Evolutionary conservation across 495 filamentous ascomycete species (phyloP).

Genomic region (Talaromyces borbonicus): DNA sequence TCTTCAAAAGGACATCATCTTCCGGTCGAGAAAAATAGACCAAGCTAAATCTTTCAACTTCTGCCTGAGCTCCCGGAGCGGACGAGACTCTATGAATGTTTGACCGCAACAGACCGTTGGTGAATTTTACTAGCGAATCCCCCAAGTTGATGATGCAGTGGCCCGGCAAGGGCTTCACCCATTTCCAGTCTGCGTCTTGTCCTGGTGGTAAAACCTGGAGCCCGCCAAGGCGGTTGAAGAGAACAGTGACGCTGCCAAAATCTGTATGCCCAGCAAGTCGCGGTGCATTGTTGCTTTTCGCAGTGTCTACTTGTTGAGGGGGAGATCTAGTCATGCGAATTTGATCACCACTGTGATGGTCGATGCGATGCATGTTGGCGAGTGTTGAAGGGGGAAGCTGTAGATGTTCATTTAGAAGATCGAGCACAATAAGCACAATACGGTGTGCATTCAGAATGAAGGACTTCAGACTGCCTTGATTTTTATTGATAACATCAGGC

Average conservation of each 20-base stretch:
- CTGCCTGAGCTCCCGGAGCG: slow-evolving; percentile 44
- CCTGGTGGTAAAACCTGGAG: slow-evolving; percentile 46
- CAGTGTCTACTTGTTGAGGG: no score
- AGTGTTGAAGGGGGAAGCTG: slow-evolving; percentile 39
- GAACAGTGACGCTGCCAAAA: slow-evolving; percentile 45
- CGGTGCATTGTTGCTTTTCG: slow-evolving; percentile 26
- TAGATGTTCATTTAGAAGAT: slow-evolving; percentile 40
- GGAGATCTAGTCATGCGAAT: slow-evolving; percentile 45
- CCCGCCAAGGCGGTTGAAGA: slow-evolving; percentile 53
- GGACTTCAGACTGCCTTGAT: slow-evolving; percentile 28
- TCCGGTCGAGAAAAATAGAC: slow-evolving; percentile 55
- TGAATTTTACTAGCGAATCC: slow-evolving; percentile 56
- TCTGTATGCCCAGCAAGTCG: slow-evolving; percentile 43
- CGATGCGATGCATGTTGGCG: slow-evolving; percentile 38
- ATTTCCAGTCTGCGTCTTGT: slow-evolving; percentile 42
- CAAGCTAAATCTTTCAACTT: slow-evolving; percentile 43
- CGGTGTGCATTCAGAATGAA: slow-evolving; percentile 42
- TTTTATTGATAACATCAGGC: slow-evolving; percentile 27
- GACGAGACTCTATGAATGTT: slow-evolving; percentile 55
- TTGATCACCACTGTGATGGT: slow-evolving; percentile 44
- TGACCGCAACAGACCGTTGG: slow-evolving; percentile 46
- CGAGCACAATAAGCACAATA: slow-evolving; percentile 38
- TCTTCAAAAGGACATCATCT: slow-evolving; percentile 42
- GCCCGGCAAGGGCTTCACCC: slow-evolving; percentile 47
- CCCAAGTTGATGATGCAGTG: slow-evolving; percentile 56